Evolutionary conservation across 2,329 filamentous ascomycete genomes (phyloP), one percentile per base, ranked within the genome.

Genomic region (Phoma sp.): DNA sequence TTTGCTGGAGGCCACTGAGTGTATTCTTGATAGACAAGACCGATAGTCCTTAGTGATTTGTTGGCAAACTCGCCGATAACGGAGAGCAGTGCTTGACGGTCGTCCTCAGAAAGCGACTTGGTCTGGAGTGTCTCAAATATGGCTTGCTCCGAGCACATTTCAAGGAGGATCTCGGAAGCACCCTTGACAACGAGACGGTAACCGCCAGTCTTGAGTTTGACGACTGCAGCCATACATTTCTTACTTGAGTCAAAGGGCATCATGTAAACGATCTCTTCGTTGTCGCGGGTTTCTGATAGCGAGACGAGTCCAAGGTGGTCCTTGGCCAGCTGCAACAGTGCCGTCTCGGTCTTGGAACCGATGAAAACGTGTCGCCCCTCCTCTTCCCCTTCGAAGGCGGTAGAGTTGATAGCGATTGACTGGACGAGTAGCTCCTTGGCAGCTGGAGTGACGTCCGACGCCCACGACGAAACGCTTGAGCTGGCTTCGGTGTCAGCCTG

Each of bases 281-380:
- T 80, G 29, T 77, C 70, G 24, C 81, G 80, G 22, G 76, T 71
- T 58, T 82, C 78, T 3, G 79, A 62, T 2, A 81, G 72, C 37
- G 82, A 83, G 2, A 76, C 72, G 67, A 84, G 80, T 39, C 80
- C 81, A 6, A 85, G 74, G 50, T 82, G 75, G 27, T 84, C 80
- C 46, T 76, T 78, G 3, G 80, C 81, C 31, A 84, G 74, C 25
- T 80, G 74, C 8, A 85, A 75, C 2, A 85, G 75, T 2, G 83
- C 83, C 6, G 82, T 84, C 61, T 85, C 83, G 1, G 83, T 85
- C 70, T 84, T 85, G 44, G 82, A 84, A 5, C 83, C 83, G 39
- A 84, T 76, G 55, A 84, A 85, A 3, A 75, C 75, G 33, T 82
- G 77, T 17, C 80, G 76, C 6, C 81, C 80, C 0, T 69, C 64